phyloP scores from a whole-genome alignment of 139 green algal species.

The Nannochloris sp. region DNA sequence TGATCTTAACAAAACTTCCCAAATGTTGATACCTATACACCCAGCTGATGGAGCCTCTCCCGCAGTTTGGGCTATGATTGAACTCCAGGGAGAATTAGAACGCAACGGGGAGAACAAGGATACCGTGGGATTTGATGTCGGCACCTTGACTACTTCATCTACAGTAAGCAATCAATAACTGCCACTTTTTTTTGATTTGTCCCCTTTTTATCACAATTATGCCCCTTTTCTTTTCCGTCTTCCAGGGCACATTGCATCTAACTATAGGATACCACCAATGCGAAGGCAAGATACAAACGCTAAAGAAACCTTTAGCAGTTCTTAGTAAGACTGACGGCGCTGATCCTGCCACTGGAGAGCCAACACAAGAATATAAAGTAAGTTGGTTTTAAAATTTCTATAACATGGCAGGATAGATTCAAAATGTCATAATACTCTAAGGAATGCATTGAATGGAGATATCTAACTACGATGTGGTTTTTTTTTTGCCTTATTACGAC shows the following conservation, averaged over 20 bases:
- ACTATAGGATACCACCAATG: slow-evolving; percentile 77
- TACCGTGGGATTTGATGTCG: slow-evolving; percentile 29
- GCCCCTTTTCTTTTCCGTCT: not conserved
- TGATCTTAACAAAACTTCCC: not conserved
- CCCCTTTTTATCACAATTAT: not conserved
- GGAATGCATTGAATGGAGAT: not conserved
- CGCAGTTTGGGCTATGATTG: slow-evolving; percentile 36
- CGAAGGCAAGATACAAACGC: slow-evolving; percentile 57
- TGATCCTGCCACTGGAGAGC: not conserved
- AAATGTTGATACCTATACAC: slow-evolving; percentile 18
- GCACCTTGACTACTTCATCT: slow-evolving; percentile 20
- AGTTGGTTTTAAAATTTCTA: not conserved
- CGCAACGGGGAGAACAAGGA: slow-evolving; percentile 8
- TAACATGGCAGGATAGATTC: no score
- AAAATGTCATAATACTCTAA: not conserved
- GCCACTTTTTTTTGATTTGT: not conserved
- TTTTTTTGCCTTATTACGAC: not conserved
- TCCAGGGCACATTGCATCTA: slow-evolving; percentile 44
- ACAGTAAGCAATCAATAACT: slow-evolving; percentile 12
- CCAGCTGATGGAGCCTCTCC: not conserved
- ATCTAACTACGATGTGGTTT: not conserved
- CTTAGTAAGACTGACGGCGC: slow-evolving; percentile 34
- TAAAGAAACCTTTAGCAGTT: slow-evolving; percentile 79
- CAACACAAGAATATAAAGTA: not conserved
- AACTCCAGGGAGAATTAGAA: slow-evolving; percentile 48